phyloP scores from a whole-genome alignment of 2,329 filamentous ascomycete species.

The Macrophomina tecta region DNA sequence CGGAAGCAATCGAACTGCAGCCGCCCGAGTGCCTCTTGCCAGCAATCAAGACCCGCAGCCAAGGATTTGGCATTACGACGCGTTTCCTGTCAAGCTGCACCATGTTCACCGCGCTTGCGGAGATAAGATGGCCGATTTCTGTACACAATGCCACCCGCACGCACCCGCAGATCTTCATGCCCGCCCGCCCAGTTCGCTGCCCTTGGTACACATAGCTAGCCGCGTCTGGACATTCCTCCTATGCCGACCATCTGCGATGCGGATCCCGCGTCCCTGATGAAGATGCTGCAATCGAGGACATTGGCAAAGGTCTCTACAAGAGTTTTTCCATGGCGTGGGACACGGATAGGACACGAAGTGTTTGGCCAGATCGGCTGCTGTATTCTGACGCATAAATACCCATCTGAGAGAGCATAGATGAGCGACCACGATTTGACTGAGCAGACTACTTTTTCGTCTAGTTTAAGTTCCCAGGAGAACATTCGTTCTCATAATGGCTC shows the following conservation, averaged over 20 bases:
- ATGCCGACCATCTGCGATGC: constrained; percentile 3
- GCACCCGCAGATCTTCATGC: background rate
- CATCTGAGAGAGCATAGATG: background rate
- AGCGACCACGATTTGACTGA: background rate
- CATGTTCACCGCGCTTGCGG: background rate
- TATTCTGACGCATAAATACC: background rate
- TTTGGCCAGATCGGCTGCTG: background rate
- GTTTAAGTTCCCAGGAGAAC: too few relatives aligned
- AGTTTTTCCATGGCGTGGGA: background rate
- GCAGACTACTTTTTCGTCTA: too few relatives aligned
- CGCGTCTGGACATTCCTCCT: background rate
- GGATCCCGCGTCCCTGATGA: background rate
- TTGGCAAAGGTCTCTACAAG: background rate
- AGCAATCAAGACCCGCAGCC: background rate
- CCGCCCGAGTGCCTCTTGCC: too few relatives aligned
- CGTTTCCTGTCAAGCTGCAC: background rate
- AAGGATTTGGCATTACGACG: background rate
- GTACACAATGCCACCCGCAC: background rate
- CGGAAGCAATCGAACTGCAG: too few relatives aligned
- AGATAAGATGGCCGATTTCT: too few relatives aligned
- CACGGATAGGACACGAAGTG: background rate
- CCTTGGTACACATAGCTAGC: background rate
- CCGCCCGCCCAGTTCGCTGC: background rate
- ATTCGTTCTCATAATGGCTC: background rate
- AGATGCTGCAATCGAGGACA: background rate